Base-by-base conservation (phyloP, 2,329 filamentous ascomycete genomes). In the Fusarium chuoi region DNA sequence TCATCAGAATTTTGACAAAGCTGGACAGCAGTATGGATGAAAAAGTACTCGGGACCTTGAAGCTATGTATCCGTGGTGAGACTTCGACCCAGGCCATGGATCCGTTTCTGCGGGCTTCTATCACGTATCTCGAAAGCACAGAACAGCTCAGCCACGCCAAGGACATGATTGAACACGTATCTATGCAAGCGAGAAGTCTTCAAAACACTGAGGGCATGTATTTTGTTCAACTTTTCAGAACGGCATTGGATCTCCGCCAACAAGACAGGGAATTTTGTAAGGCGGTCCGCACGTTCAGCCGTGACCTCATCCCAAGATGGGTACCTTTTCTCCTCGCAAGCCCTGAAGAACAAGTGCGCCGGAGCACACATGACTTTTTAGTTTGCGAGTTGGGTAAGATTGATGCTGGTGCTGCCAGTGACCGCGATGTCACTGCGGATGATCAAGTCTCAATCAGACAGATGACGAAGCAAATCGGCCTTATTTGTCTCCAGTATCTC, bases 51-150 rank as follows among this genome's bases (percentile, higher is more conserved):
- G 80, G 83, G 48, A 88, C 89, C 2, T 79, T 94, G 45, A 83
- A 87, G 68, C 82, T 82, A 45, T 87, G 87, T 30, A 87, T 93
- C 52, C 86, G 85, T 24, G 85, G 88, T 18, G 81, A 83, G 39
- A 78, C 77, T 6, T 78, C 81, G 20, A 79, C 77, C 24, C 82
- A 87, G 24, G 83, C 84, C 38, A 83, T 88, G 70, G 83, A 85
- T 22, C 87, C 90, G 3, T 93, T 87, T 75, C 83, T 94, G 24
- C 86, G 87, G n/a, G 88, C 86, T 22, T 88, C 89, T 7, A 78
- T 86, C 38, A 79, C 85, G 1, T 93, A 91, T 75, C 87, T 90
- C 39, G 81, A 83, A 45, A 70, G 78, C 55, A 86, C 84, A 33
- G 77, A 78, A 28, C 80, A 82, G 6, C 45, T 78, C 5, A 77